phyloP scores from a whole-genome alignment of 164 flowering plant species.

The Tetrastigma voinierianum region DNA sequence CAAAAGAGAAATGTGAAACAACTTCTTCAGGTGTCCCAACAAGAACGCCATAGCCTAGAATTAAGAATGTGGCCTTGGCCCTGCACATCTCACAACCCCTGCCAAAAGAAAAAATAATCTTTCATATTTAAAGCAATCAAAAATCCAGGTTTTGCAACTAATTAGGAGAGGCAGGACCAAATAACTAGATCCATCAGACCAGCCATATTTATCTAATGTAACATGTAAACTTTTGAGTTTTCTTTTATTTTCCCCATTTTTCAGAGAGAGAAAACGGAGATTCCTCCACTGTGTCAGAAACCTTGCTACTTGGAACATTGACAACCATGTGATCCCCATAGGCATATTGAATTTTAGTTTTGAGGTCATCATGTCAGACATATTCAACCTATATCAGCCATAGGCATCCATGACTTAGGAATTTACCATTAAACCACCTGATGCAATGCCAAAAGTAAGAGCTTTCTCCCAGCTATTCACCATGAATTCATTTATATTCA shows the following conservation, averaged over 20 bases:
- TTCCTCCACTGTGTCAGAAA: too few relatives aligned
- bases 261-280: too few relatives aligned
- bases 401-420: too few relatives aligned
- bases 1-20: constrained; percentile 92
- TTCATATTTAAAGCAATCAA: constrained; percentile 4
- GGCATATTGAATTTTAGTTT: too few relatives aligned
- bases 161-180: neutral
- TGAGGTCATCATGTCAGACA: too few relatives aligned
- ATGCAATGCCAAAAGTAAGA: too few relatives aligned
- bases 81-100: constrained; percentile 95
- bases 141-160: neutral
- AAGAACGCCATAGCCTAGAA: constrained; percentile 94
- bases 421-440: too few relatives aligned
- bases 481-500: neutral
- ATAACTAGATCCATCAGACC: neutral
- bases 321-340: too few relatives aligned
- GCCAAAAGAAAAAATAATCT: constrained; percentile 24
- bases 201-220: neutral
- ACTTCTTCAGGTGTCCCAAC: constrained; percentile 99
- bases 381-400: too few relatives aligned
- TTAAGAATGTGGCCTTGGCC: constrained; percentile 87
- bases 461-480: neutral
- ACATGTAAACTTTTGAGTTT: neutral
- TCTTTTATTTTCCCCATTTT: neutral
- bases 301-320: too few relatives aligned